Evolutionary conservation across 345 rosid species (phyloP), one percentile per base, ranked within the genome.

Genomic region (Reutealis trisperma): DNA sequence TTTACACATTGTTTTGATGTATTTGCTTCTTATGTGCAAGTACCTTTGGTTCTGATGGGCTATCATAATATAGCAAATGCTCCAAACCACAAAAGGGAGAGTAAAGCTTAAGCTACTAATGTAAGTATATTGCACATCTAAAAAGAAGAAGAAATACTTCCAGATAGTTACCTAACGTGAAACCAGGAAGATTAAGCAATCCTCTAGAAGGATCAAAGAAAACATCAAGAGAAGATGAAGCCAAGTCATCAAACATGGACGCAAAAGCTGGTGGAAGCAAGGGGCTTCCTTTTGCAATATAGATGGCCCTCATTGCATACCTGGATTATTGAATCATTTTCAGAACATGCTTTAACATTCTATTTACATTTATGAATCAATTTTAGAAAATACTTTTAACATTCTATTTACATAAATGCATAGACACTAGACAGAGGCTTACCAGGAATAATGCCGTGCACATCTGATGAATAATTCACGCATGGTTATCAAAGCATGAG

Each of bases 381-480:
- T 34, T 34, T 34, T 34, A 34, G 37, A 45, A 73, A 22, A 80
- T 79, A 72, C 64, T 65, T 70, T 42, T 70, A 69, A 54, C 22
- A 63, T 22, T 64, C 54, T 61, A 74, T 4, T 13, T 30, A 66
- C 72, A 60, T n/a, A 62, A 59, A 75, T 16, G 75, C 25, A 80
- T 79, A 72, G 64, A 57, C 37, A 34, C 37, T 75, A 41, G 21
- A 24, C 58, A 79, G 55, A 63, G 63, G 74, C 77, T 82, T 83
- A 93, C 99, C 99, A 95, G 85, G 97, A 89, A 87, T 93, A 94
- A 83, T 94, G 98, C 75, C 90, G 92, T 71, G 94, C 90, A 75
- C 95, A 91, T 88, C 89, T 89, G 64, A 88, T 72, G 74, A 84
- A 77, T 72, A 94, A 84, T 79, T 93, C 98, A 59, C 91, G 95